phyloP scores from a whole-genome alignment of 768 basidiomycete genomes.

The Lactifluus hygrophoroides region DNA sequence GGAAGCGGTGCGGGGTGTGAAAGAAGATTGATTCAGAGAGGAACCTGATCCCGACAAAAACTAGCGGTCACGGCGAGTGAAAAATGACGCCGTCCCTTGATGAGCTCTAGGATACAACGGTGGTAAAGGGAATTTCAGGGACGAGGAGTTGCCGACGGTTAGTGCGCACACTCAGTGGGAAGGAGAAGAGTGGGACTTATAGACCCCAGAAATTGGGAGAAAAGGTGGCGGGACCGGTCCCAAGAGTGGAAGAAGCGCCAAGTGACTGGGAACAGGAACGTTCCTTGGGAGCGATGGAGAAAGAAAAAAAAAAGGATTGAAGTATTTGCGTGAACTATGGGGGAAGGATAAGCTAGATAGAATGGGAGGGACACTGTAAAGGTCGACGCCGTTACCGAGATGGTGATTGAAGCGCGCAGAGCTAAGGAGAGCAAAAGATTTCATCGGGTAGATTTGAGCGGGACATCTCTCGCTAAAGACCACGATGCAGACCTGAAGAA shows the following conservation, averaged over 20 bases:
- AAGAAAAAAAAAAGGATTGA: not conserved
- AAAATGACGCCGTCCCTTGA: not conserved
- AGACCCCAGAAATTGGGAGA: not conserved
- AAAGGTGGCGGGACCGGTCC: constrained; percentile 12
- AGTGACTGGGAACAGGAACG: constrained; percentile 9
- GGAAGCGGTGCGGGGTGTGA: constrained; percentile 11
- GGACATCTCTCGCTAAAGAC: constrained; percentile 2
- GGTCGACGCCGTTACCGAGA: not conserved
- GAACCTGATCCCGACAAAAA: not conserved
- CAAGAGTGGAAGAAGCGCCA: constrained; percentile 1
- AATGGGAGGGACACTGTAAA: not conserved
- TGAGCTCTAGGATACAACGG: not conserved
- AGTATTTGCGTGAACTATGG: not conserved
- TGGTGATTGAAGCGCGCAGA: not conserved
- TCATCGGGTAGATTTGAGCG: not conserved
- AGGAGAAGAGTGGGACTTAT: not conserved
- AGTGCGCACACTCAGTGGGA: not conserved
- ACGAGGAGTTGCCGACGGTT: constrained; percentile 5
- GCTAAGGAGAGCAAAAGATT: not conserved
- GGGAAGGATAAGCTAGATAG: not conserved
- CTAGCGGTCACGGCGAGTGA: not conserved
- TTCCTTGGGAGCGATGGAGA: not conserved
- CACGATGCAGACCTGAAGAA: constrained; percentile 13
- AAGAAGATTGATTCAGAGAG: not conserved
- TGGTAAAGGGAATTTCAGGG: not conserved